phyloP scores from a whole-genome alignment of 768 basidiomycete genomes.

The Postia placenta region DNA sequence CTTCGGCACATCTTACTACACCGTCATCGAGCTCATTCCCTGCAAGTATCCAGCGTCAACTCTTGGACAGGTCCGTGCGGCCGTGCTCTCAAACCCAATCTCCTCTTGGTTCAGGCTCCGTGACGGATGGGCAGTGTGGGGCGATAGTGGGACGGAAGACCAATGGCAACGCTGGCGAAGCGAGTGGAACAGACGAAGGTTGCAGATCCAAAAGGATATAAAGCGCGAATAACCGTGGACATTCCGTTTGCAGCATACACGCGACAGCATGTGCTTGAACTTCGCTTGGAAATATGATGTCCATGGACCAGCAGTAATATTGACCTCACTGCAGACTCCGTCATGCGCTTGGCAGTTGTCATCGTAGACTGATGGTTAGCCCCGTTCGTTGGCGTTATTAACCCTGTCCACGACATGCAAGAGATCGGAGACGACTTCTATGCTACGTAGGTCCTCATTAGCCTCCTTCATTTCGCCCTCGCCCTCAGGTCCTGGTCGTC shows the following conservation, averaged over 20 bases:
- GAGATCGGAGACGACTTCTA: conserved; percentile 33
- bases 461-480: conserved; percentile 39
- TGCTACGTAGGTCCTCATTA: conserved; percentile 34
- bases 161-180: conserved; percentile 67
- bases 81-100: conserved; percentile 50
- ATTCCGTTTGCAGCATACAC: too few species aligned
- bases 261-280: too few species aligned
- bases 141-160: conserved; percentile 67
- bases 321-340: too few species aligned
- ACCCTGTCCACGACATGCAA: conserved; percentile 33
- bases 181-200: conserved; percentile 42
- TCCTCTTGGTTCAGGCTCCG: conserved; percentile 63
- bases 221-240: too few species aligned
- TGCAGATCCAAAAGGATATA: not conserved
- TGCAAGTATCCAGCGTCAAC: conserved; percentile 43
- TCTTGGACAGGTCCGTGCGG: conserved; percentile 42
- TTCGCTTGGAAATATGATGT: too few species aligned
- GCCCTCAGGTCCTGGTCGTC: conserved; percentile 43
- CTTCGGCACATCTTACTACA: conserved; percentile 51
- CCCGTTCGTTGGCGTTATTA: too few species aligned
- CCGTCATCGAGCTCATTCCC: conserved; percentile 54
- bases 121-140: conserved; percentile 80
- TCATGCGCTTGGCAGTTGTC: too few species aligned
- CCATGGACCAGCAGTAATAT: too few species aligned
- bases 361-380: too few species aligned